Percentiles rank a stretch among this genome's conserved stretches.
Conservation (phyloP, 1,139 yeast species). For the Geotrichum phurueaensis region DNA sequence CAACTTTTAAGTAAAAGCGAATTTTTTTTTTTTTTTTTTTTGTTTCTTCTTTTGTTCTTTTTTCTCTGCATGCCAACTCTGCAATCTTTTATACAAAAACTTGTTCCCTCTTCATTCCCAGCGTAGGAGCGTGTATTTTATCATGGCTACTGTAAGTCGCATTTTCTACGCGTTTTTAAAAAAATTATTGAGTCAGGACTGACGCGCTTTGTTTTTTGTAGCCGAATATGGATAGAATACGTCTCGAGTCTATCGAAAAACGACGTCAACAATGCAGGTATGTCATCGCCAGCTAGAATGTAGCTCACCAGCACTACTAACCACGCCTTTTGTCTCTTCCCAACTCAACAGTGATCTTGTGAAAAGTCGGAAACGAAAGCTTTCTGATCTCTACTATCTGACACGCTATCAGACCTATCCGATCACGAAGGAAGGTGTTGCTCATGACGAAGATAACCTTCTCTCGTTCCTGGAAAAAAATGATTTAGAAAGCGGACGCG, state of each 20-base stretch:
- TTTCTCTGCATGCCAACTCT: background rate
- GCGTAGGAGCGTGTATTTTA: background rate
- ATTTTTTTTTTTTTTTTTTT: too few species aligned
- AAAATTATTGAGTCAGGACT: too few species aligned
- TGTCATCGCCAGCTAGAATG: constrained; percentile 11
- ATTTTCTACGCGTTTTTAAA: background rate
- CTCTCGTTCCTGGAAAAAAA: constrained; percentile 42
- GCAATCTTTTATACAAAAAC: background rate
- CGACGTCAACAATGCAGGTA: constrained; percentile 40
- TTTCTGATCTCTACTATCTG: constrained; percentile 51
- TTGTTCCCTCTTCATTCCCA: background rate
- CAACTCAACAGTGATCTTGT: constrained; percentile 31
- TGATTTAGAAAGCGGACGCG: constrained; percentile 37
- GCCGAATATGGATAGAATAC: constrained; percentile 38
- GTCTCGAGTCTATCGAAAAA: constrained; percentile 43
- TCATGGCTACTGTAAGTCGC: background rate
- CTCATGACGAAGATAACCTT: constrained; percentile 38
- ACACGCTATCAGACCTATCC: constrained; percentile 43
- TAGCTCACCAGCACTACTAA: background rate
- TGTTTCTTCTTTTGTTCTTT: background rate
- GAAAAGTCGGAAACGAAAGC: constrained; percentile 46
- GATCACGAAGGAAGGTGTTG: constrained; percentile 36
- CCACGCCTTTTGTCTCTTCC: background rate
- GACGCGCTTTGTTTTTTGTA: too few species aligned
- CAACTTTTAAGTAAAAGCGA: background rate